Conservation (phyloP, 176 grass and related monocot genomes). For the Aegilops bicornis region DNA sequence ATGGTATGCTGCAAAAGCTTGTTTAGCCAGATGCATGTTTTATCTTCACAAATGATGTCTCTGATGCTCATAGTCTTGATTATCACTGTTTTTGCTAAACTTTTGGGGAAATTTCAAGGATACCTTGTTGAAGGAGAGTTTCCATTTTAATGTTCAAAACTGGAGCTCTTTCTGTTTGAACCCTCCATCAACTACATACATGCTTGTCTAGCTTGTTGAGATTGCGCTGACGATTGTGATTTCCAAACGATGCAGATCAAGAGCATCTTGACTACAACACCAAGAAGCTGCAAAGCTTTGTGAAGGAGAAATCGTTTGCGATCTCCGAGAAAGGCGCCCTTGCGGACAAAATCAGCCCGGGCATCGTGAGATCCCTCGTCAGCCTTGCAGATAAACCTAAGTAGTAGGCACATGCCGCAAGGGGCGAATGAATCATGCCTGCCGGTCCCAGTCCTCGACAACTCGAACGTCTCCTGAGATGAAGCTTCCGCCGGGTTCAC, state of each 20-base stretch:
- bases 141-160: neutral
- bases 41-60: neutral
- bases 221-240: neutral
- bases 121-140: neutral
- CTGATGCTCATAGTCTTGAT: neutral
- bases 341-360: conserved; percentile 54
- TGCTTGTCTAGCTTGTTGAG: neutral
- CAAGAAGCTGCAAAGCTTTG: conserved; percentile 84
- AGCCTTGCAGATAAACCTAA: conserved; percentile 61
- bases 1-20: neutral
- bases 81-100: neutral
- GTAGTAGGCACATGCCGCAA: neutral
- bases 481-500: conserved; percentile 17
- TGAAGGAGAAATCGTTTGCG: conserved; percentile 80
- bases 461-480: neutral
- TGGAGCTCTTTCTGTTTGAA: neutral
- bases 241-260: conserved; percentile 58
- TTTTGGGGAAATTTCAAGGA: neutral
- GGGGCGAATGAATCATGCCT: neutral
- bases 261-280: conserved; percentile 65
- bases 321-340: conserved; percentile 89
- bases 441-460: neutral
- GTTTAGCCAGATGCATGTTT: neutral
- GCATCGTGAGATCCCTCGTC: conserved; percentile 65
- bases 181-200: too few species aligned